These are phyloP conservation scores for Pharnaceum exiguum DNA, from an alignment of 148 eudicot genomes.

Conservation along the genomic window DNA sequence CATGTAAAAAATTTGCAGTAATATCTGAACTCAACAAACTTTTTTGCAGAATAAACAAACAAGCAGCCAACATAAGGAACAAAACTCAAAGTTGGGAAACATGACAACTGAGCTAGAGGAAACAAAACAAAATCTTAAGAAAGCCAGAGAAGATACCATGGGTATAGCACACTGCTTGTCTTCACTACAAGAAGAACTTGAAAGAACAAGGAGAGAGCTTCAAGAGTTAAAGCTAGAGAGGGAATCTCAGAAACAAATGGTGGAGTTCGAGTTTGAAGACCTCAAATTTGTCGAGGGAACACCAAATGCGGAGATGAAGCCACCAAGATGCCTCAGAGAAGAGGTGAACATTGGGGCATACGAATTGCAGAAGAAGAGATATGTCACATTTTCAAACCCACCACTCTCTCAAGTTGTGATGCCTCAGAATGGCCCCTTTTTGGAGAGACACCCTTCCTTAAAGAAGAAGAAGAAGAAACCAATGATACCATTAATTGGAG, in stretches of 20 bases:
- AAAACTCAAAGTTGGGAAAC: conserved; percentile 7
- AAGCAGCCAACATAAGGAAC: conserved; percentile 9
- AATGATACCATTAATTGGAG: conserved; percentile 60
- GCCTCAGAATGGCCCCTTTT: conserved; percentile 31
- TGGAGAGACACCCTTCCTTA: conserved; percentile 71
- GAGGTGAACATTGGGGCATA: conserved; percentile 2
- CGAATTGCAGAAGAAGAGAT: conserved; percentile 65
- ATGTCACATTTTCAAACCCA: conserved; percentile 68
- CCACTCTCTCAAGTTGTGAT: conserved; percentile 35
- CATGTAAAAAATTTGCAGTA: background rate
- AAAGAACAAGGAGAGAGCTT: conserved; percentile 63
- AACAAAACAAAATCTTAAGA: conserved; percentile 63
- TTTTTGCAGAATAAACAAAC: conserved; percentile 27
- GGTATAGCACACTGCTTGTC: conserved; percentile 54
- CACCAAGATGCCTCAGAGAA: conserved; percentile 2
- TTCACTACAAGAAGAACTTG: conserved; percentile 61
- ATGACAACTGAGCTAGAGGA: conserved; percentile 47
- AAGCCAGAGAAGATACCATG: conserved; percentile 54
- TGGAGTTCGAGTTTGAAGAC: conserved; percentile 37
- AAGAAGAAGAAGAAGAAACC: conserved; percentile 69
- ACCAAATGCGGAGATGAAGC: conserved; percentile 15
- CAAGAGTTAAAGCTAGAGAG: conserved; percentile 41
- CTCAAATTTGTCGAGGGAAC: conserved; percentile 49
- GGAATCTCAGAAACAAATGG: conserved; percentile 38
- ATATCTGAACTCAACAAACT: too few species aligned